phyloP scores from a whole-genome alignment of 305 asterid species.

The Solanum hybrid region DNA sequence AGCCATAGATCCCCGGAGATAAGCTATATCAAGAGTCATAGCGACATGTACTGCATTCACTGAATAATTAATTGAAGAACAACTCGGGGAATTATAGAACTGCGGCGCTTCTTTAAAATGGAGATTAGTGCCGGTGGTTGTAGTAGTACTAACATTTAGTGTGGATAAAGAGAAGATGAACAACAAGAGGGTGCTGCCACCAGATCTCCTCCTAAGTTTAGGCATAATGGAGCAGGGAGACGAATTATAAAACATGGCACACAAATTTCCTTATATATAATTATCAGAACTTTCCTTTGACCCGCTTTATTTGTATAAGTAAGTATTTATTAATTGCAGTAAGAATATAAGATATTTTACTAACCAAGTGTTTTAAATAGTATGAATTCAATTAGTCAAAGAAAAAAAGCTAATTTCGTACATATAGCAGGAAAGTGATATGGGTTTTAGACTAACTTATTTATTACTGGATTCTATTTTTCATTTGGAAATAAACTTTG shows the following conservation, averaged over 20 bases:
- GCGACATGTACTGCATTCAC: conserved; percentile 41
- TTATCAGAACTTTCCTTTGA: background rate
- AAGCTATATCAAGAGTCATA: conserved; percentile 73
- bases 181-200: background rate
- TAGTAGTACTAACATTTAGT: background rate
- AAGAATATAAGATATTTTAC: background rate
- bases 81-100: conserved; percentile 55
- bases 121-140: background rate
- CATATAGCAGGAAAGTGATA: background rate
- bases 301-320: background rate
- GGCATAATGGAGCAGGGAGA: background rate
- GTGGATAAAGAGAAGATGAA: conserved; percentile 4
- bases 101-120: conserved; percentile 69
- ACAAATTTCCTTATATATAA: background rate
- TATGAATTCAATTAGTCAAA: background rate
- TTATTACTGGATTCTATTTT: background rate
- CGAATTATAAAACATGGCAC: background rate
- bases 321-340: background rate
- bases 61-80: conserved; percentile 30
- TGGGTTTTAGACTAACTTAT: background rate
- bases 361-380: background rate
- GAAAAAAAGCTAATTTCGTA: background rate
- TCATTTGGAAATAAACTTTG: background rate
- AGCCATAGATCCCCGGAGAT: conserved; percentile 83
- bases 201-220: background rate